phyloP scores from a whole-genome alignment of 257 asterid species.

The Solanum virginianum region DNA sequence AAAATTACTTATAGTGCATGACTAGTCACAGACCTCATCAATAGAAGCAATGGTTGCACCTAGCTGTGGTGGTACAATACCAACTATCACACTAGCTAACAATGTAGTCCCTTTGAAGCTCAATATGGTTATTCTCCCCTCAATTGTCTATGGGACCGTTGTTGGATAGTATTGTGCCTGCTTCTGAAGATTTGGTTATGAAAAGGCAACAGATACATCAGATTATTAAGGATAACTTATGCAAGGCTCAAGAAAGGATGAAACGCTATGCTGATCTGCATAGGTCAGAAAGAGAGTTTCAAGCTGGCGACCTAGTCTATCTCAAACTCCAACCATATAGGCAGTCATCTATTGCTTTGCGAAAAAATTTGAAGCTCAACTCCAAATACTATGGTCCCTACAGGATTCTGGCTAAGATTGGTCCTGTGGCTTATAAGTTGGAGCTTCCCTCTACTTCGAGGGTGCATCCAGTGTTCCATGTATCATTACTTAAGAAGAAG shows the following conservation, averaged over 20 bases:
- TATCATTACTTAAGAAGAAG: too few relatives aligned
- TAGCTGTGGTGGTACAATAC: not conserved
- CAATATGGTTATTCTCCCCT: not conserved
- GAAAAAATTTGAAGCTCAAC: not conserved
- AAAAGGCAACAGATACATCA: not conserved
- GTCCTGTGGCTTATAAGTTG: too few relatives aligned
- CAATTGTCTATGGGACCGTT: not conserved
- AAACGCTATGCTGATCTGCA: too few relatives aligned
- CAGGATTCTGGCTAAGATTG: too few relatives aligned
- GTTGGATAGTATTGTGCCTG: too few relatives aligned
- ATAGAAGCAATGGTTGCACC: too few relatives aligned
- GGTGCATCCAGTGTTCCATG: too few relatives aligned
- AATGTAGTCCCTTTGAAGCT: not conserved
- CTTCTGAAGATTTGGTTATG: not conserved
- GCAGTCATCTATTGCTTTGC: not conserved
- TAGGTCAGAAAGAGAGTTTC: not conserved
- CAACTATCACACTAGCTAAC: not conserved
- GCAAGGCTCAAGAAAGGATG: not conserved
- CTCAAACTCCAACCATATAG: not conserved
- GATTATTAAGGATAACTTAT: not conserved
- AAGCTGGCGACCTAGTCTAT: not conserved
- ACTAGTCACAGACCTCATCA: too few relatives aligned
- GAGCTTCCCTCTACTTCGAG: too few relatives aligned
- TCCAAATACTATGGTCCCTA: too few relatives aligned
- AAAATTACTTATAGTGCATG: not conserved